A percentile compares a stretch with the other conserved stretches of the same genome.
These are phyloP conservation scores for Taphrina communis DNA, from an alignment of 1,139 yeast genomes.

Conservation along the genomic window DNA sequence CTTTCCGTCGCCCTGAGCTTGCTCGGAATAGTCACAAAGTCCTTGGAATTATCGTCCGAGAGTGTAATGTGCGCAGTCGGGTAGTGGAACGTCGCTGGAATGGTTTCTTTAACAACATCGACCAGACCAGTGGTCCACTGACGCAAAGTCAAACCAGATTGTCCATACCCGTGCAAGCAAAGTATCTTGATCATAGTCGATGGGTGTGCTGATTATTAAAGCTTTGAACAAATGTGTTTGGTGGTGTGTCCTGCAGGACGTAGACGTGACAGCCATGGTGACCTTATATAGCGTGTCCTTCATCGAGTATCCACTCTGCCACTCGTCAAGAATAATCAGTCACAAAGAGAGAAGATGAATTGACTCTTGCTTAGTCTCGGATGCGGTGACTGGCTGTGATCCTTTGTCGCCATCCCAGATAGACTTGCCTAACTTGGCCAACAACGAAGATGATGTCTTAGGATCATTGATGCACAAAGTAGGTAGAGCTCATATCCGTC, in stretches of 20 bases:
- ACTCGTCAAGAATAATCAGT: neutral
- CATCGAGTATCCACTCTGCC: no score
- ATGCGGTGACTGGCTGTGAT: neutral
- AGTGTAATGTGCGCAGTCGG: slow-evolving; percentile 39
- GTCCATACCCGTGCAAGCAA: slow-evolving; percentile 37
- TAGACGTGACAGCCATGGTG: neutral
- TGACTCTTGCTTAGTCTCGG: neutral
- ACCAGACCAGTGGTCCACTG: slow-evolving; percentile 24
- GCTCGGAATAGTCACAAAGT: slow-evolving; percentile 28
- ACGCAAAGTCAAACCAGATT: slow-evolving; percentile 26
- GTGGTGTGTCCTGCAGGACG: neutral
- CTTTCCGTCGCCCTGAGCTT: slow-evolving; percentile 14
- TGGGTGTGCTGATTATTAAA: neutral
- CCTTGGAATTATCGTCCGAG: slow-evolving; percentile 27
- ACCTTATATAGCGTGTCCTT: neutral
- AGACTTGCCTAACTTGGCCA: slow-evolving; percentile 3
- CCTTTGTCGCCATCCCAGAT: neutral
- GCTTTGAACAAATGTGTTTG: neutral
- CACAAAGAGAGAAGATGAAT: neutral
- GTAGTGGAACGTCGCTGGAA: slow-evolving; percentile 18
- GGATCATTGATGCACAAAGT: neutral
- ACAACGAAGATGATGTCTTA: slow-evolving; percentile 9
- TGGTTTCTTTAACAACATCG: slow-evolving; percentile 11
- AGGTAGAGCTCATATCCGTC: no score
- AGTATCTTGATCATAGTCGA: slow-evolving; percentile 24